Percentiles rank a stretch among this genome's conserved stretches.
These are phyloP conservation scores for Globisporangium alternatum DNA, from an alignment of 352 stramenopile species.

Conservation along the genomic window DNA sequence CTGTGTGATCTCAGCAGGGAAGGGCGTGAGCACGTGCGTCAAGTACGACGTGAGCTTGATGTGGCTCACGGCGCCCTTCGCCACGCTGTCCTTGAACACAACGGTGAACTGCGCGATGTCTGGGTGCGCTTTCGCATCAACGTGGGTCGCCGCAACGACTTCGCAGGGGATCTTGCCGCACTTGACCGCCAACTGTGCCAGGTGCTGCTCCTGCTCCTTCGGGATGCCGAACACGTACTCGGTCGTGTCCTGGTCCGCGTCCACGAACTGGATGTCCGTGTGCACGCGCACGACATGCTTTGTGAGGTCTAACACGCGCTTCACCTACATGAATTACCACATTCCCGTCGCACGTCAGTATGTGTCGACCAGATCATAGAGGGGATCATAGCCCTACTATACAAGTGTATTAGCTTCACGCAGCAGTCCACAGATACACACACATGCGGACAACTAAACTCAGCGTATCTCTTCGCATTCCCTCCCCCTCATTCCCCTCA, in stretches of 20 bases:
- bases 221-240: slow-evolving; percentile 71
- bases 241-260: slow-evolving; percentile 45
- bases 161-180: slow-evolving; percentile 72
- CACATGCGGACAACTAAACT: no score
- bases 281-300: slow-evolving; percentile 78
- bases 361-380: background rate
- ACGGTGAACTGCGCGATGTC: slow-evolving; percentile 66
- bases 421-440: background rate
- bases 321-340: slow-evolving; percentile 34
- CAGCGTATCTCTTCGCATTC: background rate
- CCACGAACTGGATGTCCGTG: slow-evolving; percentile 70
- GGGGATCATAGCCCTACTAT: no score
- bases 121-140: slow-evolving; percentile 24
- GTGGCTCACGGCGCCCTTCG: slow-evolving; percentile 39
- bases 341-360: background rate
- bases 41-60: slow-evolving; percentile 82
- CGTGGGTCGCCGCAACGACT: slow-evolving; percentile 41
- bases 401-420: background rate
- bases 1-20: slow-evolving; percentile 75
- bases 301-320: slow-evolving; percentile 78
- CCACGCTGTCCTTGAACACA: slow-evolving; percentile 60
- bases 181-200: slow-evolving; percentile 67
- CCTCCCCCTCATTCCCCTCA: background rate
- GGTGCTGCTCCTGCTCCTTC: slow-evolving; percentile 39
- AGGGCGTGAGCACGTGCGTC: slow-evolving; percentile 75